Conservation (phyloP, 805 yeast species). For the Kluyveromyces lactis region DNA sequence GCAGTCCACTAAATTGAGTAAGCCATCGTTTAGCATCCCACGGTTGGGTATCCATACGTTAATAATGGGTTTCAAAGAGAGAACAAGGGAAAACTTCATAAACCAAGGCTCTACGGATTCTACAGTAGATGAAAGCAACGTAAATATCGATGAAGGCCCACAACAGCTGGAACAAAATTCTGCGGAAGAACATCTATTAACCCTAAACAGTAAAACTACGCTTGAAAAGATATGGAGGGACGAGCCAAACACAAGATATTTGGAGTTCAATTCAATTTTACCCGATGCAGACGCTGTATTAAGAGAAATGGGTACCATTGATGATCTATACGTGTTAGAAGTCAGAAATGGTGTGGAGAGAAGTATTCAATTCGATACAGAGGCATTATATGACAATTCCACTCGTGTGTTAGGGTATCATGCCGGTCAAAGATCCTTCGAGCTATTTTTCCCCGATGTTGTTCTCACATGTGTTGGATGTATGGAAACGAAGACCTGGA, state of each 20-base stretch:
- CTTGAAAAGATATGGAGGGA: conserved; percentile 24
- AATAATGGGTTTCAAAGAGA: conserved; percentile 47
- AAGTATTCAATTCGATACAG: conserved; percentile 28
- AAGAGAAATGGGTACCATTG: conserved; percentile 26
- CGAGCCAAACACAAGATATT: conserved; percentile 23
- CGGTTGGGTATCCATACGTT: conserved; percentile 56
- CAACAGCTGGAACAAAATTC: conserved; percentile 13
- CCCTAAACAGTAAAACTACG: conserved; percentile 21
- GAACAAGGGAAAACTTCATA: conserved; percentile 23
- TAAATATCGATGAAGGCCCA: conserved; percentile 13
- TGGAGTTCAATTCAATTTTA: conserved; percentile 20
- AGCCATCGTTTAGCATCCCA: conserved; percentile 46
- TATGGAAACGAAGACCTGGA: conserved; percentile 37
- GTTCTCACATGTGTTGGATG: conserved; percentile 37
- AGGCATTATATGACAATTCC: conserved; percentile 30
- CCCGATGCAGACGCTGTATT: conserved; percentile 26
- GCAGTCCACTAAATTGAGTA: conserved; percentile 30
- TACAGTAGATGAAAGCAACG: conserved; percentile 10
- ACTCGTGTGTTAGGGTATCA: conserved; percentile 32
- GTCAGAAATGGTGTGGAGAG: conserved; percentile 31
- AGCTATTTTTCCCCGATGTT: conserved; percentile 34
- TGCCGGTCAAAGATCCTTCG: conserved; percentile 31
- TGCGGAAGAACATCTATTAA: conserved; percentile 24
- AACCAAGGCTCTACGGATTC: conserved; percentile 10
- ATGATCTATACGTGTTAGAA: conserved; percentile 23